Percentiles rank a stretch among this genome's conserved stretches.
Conservation (phyloP, 805 yeast genomes). For the Candida sakaeoensis region DNA sequence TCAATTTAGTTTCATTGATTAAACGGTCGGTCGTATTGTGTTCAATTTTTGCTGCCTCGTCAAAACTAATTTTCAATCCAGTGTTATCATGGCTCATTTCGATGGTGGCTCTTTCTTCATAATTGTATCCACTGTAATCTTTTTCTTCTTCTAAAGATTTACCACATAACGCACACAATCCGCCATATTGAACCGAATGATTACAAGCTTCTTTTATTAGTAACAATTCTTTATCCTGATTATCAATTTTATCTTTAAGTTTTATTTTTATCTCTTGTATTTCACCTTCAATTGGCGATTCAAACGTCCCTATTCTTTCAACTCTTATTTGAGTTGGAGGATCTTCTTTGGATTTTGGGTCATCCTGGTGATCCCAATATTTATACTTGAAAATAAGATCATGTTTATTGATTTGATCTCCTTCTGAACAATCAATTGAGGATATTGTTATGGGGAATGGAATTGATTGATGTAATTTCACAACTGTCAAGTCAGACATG, state of each 20-base stretch:
- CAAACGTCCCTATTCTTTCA: slow-evolving; percentile 72
- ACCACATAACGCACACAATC: slow-evolving; percentile 92
- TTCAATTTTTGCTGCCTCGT: slow-evolving; percentile 86
- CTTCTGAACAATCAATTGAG: slow-evolving; percentile 42
- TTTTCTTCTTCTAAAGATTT: slow-evolving; percentile 61
- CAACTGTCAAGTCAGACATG: slow-evolving; percentile 42
- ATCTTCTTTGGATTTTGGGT: slow-evolving; percentile 45
- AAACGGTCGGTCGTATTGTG: slow-evolving; percentile 59
- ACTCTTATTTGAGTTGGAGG: slow-evolving; percentile 48
- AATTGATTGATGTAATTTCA: slow-evolving; percentile 56
- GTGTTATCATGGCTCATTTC: slow-evolving; percentile 87
- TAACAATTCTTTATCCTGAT: slow-evolving; percentile 43
- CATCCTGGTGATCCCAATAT: slow-evolving; percentile 63
- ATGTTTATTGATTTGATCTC: slow-evolving; percentile 48
- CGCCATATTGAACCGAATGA: slow-evolving; percentile 92
- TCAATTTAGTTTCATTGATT: slow-evolving; percentile 60
- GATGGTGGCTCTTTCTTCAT: slow-evolving; percentile 75
- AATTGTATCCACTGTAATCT: slow-evolving; percentile 70
- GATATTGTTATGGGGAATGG: slow-evolving; percentile 68
- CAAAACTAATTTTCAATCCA: slow-evolving; percentile 75
- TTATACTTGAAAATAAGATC: slow-evolving; percentile 55
- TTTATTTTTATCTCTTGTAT: slow-evolving; percentile 48
- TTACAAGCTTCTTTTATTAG: slow-evolving; percentile 77
- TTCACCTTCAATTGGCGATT: slow-evolving; percentile 77
- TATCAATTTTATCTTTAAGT: slow-evolving; percentile 59